Conservation (phyloP, 2,329 filamentous ascomycete species). For the Seiridium unicorne region DNA sequence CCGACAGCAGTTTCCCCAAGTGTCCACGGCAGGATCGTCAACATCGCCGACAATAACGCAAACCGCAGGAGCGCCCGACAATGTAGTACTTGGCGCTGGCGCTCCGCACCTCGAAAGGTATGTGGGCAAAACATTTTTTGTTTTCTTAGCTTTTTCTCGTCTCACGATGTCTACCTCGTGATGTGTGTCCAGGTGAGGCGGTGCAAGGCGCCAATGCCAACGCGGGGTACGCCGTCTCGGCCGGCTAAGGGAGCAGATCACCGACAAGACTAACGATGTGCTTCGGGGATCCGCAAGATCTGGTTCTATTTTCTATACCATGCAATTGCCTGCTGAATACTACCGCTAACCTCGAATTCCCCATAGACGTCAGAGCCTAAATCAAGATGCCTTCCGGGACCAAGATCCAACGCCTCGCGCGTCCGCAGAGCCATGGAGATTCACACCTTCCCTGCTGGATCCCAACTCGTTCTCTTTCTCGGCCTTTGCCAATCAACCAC, state of each 20-base stretch:
- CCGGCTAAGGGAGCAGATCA: not conserved
- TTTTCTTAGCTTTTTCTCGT: constrained; percentile 4
- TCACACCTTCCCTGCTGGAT: constrained; percentile 87
- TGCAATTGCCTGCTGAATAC: constrained; percentile 14
- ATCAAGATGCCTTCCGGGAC: constrained; percentile 55
- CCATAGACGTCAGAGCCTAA: constrained; percentile 47
- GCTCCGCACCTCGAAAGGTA: constrained; percentile 22
- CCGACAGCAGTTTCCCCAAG: constrained; percentile 77
- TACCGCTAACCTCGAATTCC: constrained; percentile 28
- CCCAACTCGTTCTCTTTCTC: constrained; percentile 80
- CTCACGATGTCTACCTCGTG: constrained; percentile 7
- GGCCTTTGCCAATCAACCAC: constrained; percentile 74
- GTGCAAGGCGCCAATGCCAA: constrained; percentile 20
- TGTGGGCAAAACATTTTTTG: constrained; percentile 11
- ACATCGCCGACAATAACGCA: constrained; percentile 41
- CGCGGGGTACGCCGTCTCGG: constrained; percentile 22
- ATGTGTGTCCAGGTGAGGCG: constrained; percentile 15
- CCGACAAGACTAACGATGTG: not conserved
- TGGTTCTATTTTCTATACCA: no score
- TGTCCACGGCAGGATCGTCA: constrained; percentile 51
- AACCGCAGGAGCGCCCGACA: constrained; percentile 30
- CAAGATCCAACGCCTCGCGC: constrained; percentile 81
- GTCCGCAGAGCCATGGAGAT: constrained; percentile 78
- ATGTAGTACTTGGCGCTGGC: constrained; percentile 23
- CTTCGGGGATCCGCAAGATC: no score